These are phyloP conservation scores for Ciborinia camelliae DNA, from an alignment of 2,329 filamentous ascomycete genomes.

Conservation along the genomic window DNA sequence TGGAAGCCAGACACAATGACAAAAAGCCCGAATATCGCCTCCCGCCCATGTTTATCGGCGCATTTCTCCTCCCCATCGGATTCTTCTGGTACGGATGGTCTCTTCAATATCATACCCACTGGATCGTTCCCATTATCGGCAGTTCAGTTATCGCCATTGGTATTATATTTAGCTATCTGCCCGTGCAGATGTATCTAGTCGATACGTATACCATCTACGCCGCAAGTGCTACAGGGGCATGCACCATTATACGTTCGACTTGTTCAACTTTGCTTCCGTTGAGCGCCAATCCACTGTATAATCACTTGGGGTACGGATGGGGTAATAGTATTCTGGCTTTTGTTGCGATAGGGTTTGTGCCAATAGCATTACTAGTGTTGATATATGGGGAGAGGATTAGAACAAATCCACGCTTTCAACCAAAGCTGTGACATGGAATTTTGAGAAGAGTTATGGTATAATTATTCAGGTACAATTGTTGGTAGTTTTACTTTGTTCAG, in stretches of 20 bases:
- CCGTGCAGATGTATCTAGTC: constrained; percentile 46
- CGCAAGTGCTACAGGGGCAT: background rate
- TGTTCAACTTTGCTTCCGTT: background rate
- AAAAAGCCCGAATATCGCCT: constrained; percentile 40
- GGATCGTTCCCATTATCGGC: constrained; percentile 53
- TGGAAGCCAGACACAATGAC: constrained; percentile 41
- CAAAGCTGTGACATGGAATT: background rate
- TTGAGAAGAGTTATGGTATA: background rate
- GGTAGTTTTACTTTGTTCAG: background rate
- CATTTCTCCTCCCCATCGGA: constrained; percentile 48
- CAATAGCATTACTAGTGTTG: background rate
- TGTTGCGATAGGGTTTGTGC: constrained; percentile 4
- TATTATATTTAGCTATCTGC: constrained; percentile 42
- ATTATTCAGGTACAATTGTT: too few species aligned
- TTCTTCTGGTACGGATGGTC: constrained; percentile 61
- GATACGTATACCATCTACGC: constrained; percentile 41
- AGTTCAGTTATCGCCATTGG: constrained; percentile 48
- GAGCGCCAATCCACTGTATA: background rate
- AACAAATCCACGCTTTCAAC: constrained; percentile 6
- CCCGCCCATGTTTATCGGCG: constrained; percentile 48
- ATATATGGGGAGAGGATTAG: constrained; percentile 11
- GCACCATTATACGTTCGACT: background rate
- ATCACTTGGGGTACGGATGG: constrained; percentile 3
- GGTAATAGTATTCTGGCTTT: constrained; percentile 9
- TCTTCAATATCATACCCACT: constrained; percentile 51